Conservation (phyloP, 768 basidiomycete species). For the Terana coerulea region DNA sequence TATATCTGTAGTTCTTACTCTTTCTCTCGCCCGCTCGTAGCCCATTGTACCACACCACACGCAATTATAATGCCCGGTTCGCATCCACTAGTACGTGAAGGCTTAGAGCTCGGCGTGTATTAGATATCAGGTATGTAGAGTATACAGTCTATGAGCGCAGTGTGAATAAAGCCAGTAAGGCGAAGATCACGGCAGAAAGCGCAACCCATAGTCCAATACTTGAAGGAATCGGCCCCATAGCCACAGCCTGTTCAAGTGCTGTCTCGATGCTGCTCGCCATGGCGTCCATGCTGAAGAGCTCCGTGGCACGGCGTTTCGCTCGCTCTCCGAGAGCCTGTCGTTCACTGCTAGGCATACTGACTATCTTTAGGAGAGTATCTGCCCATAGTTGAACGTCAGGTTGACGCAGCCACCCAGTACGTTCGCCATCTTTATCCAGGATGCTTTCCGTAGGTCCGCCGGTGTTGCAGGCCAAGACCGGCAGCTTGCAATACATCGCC, state of each 20-base stretch:
- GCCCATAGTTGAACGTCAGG: slow-evolving; percentile 72
- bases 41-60: no score
- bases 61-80: no score
- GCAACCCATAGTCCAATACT: no score
- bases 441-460: slow-evolving; percentile 93
- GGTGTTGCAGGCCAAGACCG: slow-evolving; percentile 81
- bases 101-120: no score
- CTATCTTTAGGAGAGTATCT: slow-evolving; percentile 57
- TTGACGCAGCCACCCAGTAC: slow-evolving; percentile 76
- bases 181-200: background rate
- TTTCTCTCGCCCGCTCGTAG: no score
- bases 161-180: no score
- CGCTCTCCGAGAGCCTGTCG: slow-evolving; percentile 46
- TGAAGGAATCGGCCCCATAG: slow-evolving; percentile 54
- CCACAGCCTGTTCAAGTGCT: slow-evolving; percentile 50
- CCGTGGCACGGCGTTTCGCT: slow-evolving; percentile 57
- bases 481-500: slow-evolving; percentile 88
- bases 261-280: slow-evolving; percentile 62
- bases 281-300: slow-evolving; percentile 71
- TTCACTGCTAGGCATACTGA: slow-evolving; percentile 38
- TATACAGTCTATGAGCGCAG: no score
- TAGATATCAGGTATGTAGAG: no score
- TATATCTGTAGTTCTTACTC: no score
- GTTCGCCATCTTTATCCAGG: slow-evolving; percentile 35
- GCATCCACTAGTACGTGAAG: no score